Evolutionary conservation across 768 basidiomycete genomes (phyloP), one percentile per base, ranked within the genome.

Genomic region (Leccinum arenicola): DNA sequence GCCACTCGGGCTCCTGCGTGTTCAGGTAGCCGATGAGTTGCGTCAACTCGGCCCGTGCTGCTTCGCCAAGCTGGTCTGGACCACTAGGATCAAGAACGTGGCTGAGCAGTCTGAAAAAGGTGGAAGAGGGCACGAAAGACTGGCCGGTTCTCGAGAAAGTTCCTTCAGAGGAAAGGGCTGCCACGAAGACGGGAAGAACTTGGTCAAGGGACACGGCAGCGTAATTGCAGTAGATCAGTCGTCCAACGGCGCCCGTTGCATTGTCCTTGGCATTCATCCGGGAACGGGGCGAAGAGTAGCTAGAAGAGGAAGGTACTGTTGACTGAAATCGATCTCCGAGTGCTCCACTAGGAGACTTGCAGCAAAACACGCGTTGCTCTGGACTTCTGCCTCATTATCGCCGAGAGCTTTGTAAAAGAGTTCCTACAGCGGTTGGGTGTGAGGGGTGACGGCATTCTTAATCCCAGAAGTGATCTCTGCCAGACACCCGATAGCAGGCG

Each of bases 381-480:
- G 86, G 9, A 98, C 95, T 75, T 98, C 96, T n/a, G 87, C 76
- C 45, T 98, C 96, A 2, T 79, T 74, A 69, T 98, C 96, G 59
- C 81, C 73, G 14, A 99, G 84, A 9, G 91, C 93, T 55, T 80
- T 82, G 74, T 88, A 88, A 77, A 97, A 90, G 57, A 98, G 82
- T 58, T 91, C 86, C 54, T 95, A 81, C 27, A 99, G 81, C 15
- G 84, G 81, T 64, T 88, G 82, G 2, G 96, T 96, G 68, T 84
- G 91, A 9, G 88, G 85, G 2, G 95, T 96, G 61, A 98, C 83
- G 9, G 89, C 86, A 49, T 75, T 76, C 77, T 95, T 93, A 82
- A 98, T 87, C 50, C 95, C 95, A 21, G 88, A 85, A 71, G 96
- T 95, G 63, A 98, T 92, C 77, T 99, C 97, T 38, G 95, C 95